Base-by-base conservation (phyloP, 2,329 filamentous ascomycete species). In the Penicillium verrucosum region DNA sequence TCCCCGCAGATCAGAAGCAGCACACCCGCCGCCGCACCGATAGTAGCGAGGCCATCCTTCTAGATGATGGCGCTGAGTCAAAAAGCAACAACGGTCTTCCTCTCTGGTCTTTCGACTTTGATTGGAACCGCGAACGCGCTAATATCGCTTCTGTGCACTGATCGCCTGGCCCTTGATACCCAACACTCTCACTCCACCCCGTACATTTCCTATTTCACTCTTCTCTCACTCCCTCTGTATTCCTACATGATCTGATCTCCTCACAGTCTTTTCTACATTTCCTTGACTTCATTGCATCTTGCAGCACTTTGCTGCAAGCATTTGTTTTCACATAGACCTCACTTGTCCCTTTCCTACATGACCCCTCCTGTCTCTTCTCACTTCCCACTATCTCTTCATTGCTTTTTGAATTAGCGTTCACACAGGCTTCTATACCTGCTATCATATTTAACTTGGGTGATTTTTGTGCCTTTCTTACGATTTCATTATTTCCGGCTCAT, bases 51-150 rank as follows among this genome's bases (percentile, higher is more conserved):
- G 77, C 77, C 55, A 79, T 81, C 46, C 72, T 75, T 48, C 67
- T 77, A 43, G 75, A 75, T 49, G 68, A 75, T 23, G 72, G 75
- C 1, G 76, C 78, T 4, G 78, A 80, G 30, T 80, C 81, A 60
- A 78, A 75, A 42, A 83, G 85, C 78, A 83, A 85, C 49, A 65
- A 81, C 11, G 79, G 79, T 5, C 76, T 80, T 52, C 74, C 75
- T 5, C 65, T 76, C 27, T 78, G 76, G 76, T 60, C 64, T 6
- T 65, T 65, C 29, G 66, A 73, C 44, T 60, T 73, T 55, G 66
- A 73, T 42, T 70, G 74, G 73, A 66, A 72, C 70, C 59, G 80
- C 77, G 75, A 83, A 27, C 60, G 60, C 38, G 61, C 62, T 32
- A 71, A 66, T 40, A 48, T 76, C 51, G 69, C 72, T 38, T 61